Evolutionary conservation across 2,329 filamentous ascomycete species (phyloP).

Genomic region (Bimuria novae-zelandiae): DNA sequence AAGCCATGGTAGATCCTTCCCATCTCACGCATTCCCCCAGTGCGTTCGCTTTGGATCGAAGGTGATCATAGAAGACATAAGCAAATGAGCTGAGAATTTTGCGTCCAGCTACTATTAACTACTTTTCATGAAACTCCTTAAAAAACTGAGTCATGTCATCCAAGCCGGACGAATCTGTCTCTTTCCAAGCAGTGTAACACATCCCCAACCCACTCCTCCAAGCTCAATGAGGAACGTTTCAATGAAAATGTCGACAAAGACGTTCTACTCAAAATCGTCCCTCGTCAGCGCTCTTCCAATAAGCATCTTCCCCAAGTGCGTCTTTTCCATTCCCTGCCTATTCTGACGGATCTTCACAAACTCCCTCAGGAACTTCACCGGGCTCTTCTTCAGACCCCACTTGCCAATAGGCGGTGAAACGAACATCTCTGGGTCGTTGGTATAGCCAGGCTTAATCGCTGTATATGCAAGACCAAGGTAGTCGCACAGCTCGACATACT

Average conservation of each 20-base stretch:
- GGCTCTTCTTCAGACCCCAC: slow-evolving; percentile 46
- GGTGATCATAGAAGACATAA: background rate
- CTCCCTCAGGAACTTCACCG: slow-evolving; percentile 48
- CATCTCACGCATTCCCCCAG: too few relatives aligned
- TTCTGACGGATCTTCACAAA: slow-evolving; percentile 40
- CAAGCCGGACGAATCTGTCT: too few relatives aligned
- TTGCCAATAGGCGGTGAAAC: slow-evolving; percentile 32
- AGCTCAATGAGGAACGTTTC: too few relatives aligned
- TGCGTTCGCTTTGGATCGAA: background rate
- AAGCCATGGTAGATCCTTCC: too few relatives aligned
- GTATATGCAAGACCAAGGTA: slow-evolving; percentile 56
- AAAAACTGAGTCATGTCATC: too few relatives aligned
- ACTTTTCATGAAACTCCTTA: too few relatives aligned
- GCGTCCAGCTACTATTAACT: too few relatives aligned
- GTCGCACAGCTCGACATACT: slow-evolving; percentile 60
- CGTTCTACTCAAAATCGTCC: slow-evolving; percentile 35
- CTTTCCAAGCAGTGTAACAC: too few relatives aligned
- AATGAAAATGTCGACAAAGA: too few relatives aligned
- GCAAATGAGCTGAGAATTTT: background rate
- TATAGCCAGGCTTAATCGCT: slow-evolving; percentile 21
- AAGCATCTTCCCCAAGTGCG: slow-evolving; percentile 51
- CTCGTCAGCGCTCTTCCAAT: slow-evolving; percentile 43
- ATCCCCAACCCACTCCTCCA: too few relatives aligned
- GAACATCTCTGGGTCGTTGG: slow-evolving; percentile 43
- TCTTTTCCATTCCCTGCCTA: slow-evolving; percentile 48